A percentile compares a stretch with the other conserved stretches of the same genome.
These are phyloP conservation scores for Tolypocladium amazonense DNA, from an alignment of 2,329 filamentous ascomycete species.

Conservation along the genomic window DNA sequence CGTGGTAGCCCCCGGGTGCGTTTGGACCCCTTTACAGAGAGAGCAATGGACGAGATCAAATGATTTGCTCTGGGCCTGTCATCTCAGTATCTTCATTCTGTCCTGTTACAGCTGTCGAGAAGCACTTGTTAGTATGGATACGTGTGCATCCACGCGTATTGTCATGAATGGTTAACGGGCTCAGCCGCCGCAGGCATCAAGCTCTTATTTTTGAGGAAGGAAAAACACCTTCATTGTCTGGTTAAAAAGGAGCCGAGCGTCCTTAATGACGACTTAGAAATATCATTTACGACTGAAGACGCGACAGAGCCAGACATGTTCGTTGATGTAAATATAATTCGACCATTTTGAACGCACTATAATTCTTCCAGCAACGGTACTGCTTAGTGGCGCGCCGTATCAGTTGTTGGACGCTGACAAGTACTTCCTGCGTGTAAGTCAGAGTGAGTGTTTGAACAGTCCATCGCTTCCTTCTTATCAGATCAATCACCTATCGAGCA, in stretches of 20 bases:
- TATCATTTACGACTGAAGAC: neutral
- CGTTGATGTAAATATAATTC: neutral
- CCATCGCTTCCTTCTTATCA: too few relatives aligned
- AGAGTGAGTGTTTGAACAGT: too few relatives aligned
- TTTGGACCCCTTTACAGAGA: slow-evolving; percentile 9
- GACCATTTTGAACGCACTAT: neutral
- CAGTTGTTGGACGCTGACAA: too few relatives aligned
- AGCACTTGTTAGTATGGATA: neutral
- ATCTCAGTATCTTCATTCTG: neutral
- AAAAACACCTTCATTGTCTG: neutral
- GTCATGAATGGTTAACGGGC: neutral
- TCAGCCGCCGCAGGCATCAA: neutral
- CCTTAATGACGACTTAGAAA: neutral
- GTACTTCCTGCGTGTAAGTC: too few relatives aligned
- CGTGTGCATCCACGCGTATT: neutral
- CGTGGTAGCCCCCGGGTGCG: slow-evolving; percentile 15
- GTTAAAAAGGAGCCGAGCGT: neutral
- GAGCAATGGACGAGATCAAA: neutral
- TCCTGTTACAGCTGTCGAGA: neutral
- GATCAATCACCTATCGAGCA: too few relatives aligned
- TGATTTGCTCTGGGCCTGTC: neutral
- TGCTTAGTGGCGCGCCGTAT: neutral
- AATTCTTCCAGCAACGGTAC: neutral
- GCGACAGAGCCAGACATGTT: neutral
- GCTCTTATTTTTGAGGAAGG: neutral